Evolutionary conservation across 306 rosid species (phyloP), one percentile per base, ranked within the genome.

Genomic region (Amphicarpaea edgeworthii): DNA sequence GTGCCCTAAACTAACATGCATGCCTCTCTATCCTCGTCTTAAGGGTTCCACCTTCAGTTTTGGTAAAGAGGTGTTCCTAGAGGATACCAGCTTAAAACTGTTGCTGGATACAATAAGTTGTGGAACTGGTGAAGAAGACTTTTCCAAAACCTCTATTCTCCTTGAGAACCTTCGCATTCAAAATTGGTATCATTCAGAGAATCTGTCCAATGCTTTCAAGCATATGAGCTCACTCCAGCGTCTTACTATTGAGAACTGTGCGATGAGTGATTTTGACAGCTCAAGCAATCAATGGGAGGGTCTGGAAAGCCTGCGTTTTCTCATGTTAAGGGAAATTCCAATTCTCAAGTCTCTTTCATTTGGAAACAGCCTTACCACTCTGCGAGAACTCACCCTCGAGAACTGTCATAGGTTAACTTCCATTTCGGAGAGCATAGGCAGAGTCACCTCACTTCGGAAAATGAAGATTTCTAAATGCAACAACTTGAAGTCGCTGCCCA

Each of bases 381-480:
- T 83, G 58, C 37, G 51, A 34, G 21, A 28, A 0, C 72, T 83
- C 8, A 2, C 4, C 4, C 7, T 86, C 17, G 2, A 3, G 12
- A 9, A 42, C 10, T 81, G 87, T 17, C 24, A 7, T 3, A 15
- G 2, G 9, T 74, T 78, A 8, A 17, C 10, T 3, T 54, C 37
- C 21, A 2, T 81, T 12, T 77, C 84, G 0, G 69, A 70, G 6
- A 16, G 21, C 20, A 63, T 70, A 15, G 55, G 38, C 15, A 23
- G 16, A 3, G n/a, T 70, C 58, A 53, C 23, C 14, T 82, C 70
- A 30, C 85, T 77, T 16, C 12, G 12, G 1, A 46, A 11, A 7
- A 23, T 82, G 8, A 16, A 2, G 21, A 71, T 82, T 54, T 41
- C 26, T 11, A 8, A 40, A 21, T 82, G 85, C 54, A 7, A 3